Evolutionary conservation across 1,284 basidiomycete genomes (phyloP).

Genomic region (Sanguinoderma infundibulare): DNA sequence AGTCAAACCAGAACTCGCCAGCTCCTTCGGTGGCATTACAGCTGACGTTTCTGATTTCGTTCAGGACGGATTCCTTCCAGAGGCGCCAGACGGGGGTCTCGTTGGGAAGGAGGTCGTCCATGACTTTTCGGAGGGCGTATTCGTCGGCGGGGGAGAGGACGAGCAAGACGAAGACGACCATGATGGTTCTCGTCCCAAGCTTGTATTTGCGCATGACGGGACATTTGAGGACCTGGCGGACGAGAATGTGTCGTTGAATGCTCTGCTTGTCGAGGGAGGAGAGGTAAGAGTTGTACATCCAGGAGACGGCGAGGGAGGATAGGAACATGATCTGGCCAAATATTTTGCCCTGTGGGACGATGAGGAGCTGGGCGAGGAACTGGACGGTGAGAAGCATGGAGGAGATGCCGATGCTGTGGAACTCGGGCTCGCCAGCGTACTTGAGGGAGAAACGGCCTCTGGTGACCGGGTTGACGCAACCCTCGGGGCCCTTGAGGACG

Average conservation of each 20-base stretch:
- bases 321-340: conserved; percentile 24
- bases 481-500: conserved; percentile 16
- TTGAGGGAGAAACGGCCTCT: conserved; percentile 17
- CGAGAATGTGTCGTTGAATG: conserved; percentile 16
- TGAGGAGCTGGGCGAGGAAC: conserved; percentile 20
- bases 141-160: conserved; percentile 13
- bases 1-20: conserved; percentile 2
- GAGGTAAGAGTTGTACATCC: conserved; percentile 24
- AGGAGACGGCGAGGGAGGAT: conserved; percentile 17
- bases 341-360: conserved; percentile 18
- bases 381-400: conserved; percentile 20
- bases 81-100: conserved; percentile 14
- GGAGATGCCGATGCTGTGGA: conserved; percentile 15
- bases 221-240: conserved; percentile 4
- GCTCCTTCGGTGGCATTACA: not conserved
- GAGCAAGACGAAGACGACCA: conserved; percentile 19
- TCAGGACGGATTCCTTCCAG: conserved; percentile 8
- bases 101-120: conserved; percentile 14
- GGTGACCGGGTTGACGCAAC: conserved; percentile 17
- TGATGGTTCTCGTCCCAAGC: conserved; percentile 13
- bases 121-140: conserved; percentile 1
- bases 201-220: conserved; percentile 7
- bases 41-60: not conserved
- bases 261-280: conserved; percentile 18
- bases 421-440: conserved; percentile 13